These are phyloP conservation scores for Xylariaceae sp. DNA, from an alignment of 2,329 filamentous ascomycete species.

Conservation along the genomic window DNA sequence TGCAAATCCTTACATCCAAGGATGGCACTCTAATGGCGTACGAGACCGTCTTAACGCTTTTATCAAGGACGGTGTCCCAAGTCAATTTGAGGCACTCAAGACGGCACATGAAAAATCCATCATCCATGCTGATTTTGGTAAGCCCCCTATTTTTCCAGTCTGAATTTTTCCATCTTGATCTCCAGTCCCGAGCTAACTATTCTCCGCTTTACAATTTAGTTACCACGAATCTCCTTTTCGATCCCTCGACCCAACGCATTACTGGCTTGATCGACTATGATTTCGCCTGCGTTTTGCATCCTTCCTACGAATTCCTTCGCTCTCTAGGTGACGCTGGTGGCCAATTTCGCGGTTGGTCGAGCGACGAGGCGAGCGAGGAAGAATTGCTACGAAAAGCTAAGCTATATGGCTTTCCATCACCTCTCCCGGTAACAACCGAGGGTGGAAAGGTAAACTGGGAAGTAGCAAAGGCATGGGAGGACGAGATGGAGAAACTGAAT, in stretches of 20 bases:
- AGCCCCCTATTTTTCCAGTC: constrained; percentile 23
- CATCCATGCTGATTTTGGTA: constrained; percentile 42
- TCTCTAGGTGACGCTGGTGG: constrained; percentile 18
- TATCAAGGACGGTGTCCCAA: constrained; percentile 33
- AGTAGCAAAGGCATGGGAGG: constrained; percentile 22
- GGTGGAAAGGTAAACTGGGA: constrained; percentile 20
- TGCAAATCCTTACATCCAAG: constrained; percentile 38
- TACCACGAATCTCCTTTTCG: constrained; percentile 18
- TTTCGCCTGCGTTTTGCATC: constrained; percentile 21
- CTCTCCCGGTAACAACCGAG: constrained; percentile 9
- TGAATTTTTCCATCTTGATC: not conserved
- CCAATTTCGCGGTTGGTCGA: constrained; percentile 18
- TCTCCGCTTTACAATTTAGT: not conserved
- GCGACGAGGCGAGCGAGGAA: constrained; percentile 10
- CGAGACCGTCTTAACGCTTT: constrained; percentile 42
- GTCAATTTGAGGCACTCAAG: constrained; percentile 32
- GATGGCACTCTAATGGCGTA: constrained; percentile 42
- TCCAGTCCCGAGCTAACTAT: constrained; percentile 2
- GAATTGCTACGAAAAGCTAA: constrained; percentile 14
- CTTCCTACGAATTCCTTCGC: constrained; percentile 24
- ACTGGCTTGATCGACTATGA: constrained; percentile 23
- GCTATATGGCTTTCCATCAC: constrained; percentile 18
- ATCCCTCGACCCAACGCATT: constrained; percentile 12
- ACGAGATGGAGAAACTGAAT: constrained; percentile 26
- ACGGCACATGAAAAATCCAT: constrained; percentile 34